Conservation (phyloP, 169 alveolate genomes). For the Eimeria nieschulzi region DNA sequence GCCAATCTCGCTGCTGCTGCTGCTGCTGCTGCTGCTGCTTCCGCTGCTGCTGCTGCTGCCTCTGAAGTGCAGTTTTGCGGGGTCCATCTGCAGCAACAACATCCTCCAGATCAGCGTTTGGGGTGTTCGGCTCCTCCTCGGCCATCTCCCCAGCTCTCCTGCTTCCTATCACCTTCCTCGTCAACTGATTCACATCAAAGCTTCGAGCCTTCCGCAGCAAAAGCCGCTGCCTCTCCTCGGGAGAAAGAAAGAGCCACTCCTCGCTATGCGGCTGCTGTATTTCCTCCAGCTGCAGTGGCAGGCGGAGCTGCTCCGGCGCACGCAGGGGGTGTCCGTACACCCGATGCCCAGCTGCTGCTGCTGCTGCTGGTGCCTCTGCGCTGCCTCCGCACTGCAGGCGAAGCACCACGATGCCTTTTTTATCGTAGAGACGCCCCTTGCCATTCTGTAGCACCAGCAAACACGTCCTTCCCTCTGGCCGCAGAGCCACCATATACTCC, state of each 20-base stretch:
- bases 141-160: too few species aligned
- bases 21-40: conserved; percentile 28
- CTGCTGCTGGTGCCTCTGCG: background rate
- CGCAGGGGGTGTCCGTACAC: background rate
- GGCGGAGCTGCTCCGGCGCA: conserved; percentile 3
- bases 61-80: background rate
- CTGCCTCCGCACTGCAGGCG: conserved; percentile 50
- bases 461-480: conserved; percentile 60
- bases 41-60: conserved; percentile 35
- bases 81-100: too few species aligned
- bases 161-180: too few species aligned
- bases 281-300: background rate
- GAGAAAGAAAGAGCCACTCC: background rate
- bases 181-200: background rate
- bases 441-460: conserved; percentile 44
- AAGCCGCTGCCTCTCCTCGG: conserved; percentile 35
- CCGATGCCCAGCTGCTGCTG: conserved; percentile 5
- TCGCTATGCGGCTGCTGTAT: conserved; percentile 21
- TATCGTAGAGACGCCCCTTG: background rate
- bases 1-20: conserved; percentile 29
- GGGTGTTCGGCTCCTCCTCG: too few species aligned
- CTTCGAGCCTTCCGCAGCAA: conserved; percentile 16
- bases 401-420: conserved; percentile 13
- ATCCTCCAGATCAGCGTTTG: too few species aligned
- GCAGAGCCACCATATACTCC: conserved; percentile 46